Evolutionary conservation across 495 filamentous ascomycete genomes (phyloP), one percentile per base, ranked within the genome.

Genomic region (Xylaria curta): DNA sequence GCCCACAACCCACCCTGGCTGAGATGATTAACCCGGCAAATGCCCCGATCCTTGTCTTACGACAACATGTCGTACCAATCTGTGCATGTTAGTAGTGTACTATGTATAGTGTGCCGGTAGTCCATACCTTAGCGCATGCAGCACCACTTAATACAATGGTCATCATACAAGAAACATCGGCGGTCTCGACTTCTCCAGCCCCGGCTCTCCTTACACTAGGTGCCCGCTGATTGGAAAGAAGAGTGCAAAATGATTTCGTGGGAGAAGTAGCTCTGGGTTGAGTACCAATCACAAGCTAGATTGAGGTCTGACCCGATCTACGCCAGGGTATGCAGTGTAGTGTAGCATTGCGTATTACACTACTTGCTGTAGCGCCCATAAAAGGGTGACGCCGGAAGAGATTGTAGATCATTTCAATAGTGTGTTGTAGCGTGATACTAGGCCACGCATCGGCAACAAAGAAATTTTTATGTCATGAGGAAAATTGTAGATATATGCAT

Each of bases 1-100:
- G 70, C 59, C 64, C 66, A 69, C 54, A n/a, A 26, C 3, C 3
- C 63, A 68, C 69, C 76, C 74, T 72, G 71, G 74, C 69, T 6
- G 15, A 73, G 71, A 70, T 73, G 71, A 71, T 38, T 60, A 60
- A 19, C 58, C 17, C 58, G 58, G 58, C 58, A 38, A n/a, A 60
- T 21, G 58, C 28, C 58, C 31, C 58, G 53, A 38, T 60, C 58
- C 58, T n/a, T 60, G 58, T 38, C 19, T 4, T 24, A 38, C 36
- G 36, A 38, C 36, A 38, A 38, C 6, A 8, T 38, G 36, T 38
- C 36, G 36, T 38, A 38, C 21, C 24, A 15, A 31, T 26, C 53
- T 21, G n/a, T 49, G 38, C 0, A 42, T 10, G 10, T 42, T 3
- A 2, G 9, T 42, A 42, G 38, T 38, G 38, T 42, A 42, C 38